These are phyloP conservation scores for Malus hybrid DNA, from an alignment of 331 rosid species.

Conservation along the genomic window DNA sequence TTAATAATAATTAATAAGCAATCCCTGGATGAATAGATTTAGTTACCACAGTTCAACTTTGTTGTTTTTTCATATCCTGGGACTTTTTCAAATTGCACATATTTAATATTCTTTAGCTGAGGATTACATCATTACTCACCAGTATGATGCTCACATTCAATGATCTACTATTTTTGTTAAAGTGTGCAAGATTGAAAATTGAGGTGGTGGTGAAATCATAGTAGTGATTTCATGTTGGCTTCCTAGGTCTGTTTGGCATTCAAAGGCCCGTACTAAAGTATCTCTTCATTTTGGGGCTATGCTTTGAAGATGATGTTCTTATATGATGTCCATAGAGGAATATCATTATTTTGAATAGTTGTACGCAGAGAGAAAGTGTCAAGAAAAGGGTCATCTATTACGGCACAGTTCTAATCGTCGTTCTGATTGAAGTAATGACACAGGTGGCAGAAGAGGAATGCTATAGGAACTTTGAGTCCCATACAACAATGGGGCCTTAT, in stretches of 20 bases:
- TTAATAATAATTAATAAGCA: neutral
- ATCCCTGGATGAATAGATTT: neutral
- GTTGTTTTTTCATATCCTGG: neutral
- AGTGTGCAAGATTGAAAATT: neutral
- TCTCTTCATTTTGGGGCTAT: neutral
- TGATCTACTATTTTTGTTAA: neutral
- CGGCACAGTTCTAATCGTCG: neutral
- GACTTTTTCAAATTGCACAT: neutral
- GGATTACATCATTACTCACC: neutral
- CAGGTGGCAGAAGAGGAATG: neutral
- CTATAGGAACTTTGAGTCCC: neutral
- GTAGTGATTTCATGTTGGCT: neutral
- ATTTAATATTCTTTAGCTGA: neutral
- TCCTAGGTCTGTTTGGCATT: neutral
- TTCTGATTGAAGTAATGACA: neutral
- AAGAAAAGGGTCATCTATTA: neutral
- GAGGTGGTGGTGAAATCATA: neutral
- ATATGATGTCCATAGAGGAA: neutral
- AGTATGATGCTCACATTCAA: neutral
- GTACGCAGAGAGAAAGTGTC: neutral
- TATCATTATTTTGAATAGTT: neutral
- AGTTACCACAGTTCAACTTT: neutral
- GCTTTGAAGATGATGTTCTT: neutral
- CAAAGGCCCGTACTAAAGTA: neutral
- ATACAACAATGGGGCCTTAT: neutral